Percentiles rank a stretch among this genome's conserved stretches.
Conservation (phyloP, 805 yeast genomes). For the Zygoascus biomembranicola region DNA sequence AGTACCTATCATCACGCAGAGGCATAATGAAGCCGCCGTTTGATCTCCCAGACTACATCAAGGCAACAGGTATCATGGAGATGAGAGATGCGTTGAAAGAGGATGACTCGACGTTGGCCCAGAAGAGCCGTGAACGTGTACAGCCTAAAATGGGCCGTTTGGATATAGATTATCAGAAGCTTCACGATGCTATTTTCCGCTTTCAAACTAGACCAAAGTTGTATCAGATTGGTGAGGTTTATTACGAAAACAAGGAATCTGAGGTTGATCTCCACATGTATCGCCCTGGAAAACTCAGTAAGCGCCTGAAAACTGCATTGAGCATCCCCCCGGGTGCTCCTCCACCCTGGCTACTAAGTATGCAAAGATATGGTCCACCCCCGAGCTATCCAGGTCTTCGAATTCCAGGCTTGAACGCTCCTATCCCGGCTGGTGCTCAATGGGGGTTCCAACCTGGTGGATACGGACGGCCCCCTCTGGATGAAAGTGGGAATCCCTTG, state of each 20-base stretch:
- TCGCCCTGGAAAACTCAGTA: conserved; percentile 62
- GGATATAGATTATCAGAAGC: conserved; percentile 75
- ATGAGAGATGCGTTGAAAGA: conserved; percentile 61
- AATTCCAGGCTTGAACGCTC: conserved; percentile 46
- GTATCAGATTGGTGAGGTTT: conserved; percentile 67
- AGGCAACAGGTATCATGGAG: conserved; percentile 76
- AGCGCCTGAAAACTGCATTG: conserved; percentile 55
- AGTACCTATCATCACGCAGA: conserved; percentile 57
- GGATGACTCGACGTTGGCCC: conserved; percentile 51
- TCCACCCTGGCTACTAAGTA: conserved; percentile 74
- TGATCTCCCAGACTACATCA: conserved; percentile 67
- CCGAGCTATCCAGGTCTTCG: conserved; percentile 66
- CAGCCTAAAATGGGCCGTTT: conserved; percentile 83
- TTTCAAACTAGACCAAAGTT: conserved; percentile 67
- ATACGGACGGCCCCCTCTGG: conserved; percentile 32
- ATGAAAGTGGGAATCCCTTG: conserved; percentile 27
- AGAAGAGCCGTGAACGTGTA: conserved; percentile 69
- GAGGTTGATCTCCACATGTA: conserved; percentile 35
- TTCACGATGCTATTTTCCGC: conserved; percentile 82
- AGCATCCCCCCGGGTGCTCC: conserved; percentile 51
- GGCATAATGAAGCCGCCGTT: conserved; percentile 65
- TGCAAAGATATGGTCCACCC: conserved; percentile 71
- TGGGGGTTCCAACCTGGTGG: conserved; percentile 36
- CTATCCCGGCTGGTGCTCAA: conserved; percentile 31
- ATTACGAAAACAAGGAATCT: conserved; percentile 68